These are phyloP conservation scores for Pezicula radicicola DNA, from an alignment of 2,329 filamentous ascomycete genomes.

Conservation along the genomic window DNA sequence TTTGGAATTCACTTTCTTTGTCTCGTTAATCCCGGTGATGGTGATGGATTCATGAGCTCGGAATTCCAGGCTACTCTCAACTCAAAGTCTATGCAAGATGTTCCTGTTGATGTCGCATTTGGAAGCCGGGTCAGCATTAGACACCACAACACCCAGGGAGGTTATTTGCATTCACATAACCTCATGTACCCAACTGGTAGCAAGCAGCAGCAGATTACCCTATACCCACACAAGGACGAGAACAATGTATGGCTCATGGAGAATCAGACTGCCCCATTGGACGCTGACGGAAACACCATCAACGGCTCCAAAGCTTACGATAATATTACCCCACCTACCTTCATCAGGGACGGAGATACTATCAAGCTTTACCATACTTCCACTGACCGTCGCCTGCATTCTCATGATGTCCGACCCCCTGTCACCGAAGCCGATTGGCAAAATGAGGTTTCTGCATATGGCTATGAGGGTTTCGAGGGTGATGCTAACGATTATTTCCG, in stretches of 20 bases:
- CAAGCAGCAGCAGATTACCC: conserved; percentile 97
- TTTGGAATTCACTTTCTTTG: conserved; percentile 96
- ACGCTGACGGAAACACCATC: conserved; percentile 70
- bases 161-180: conserved; percentile 93
- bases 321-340: conserved; percentile 58
- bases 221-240: conserved; percentile 98
- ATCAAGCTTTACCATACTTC: conserved; percentile 80
- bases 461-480: conserved; percentile 93
- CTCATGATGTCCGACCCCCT: conserved; percentile 87
- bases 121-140: conserved; percentile 84
- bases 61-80: conserved; percentile 98
- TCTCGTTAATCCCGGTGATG: conserved; percentile 91
- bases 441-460: conserved; percentile 94
- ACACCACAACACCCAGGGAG: conserved; percentile 96
- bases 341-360: conserved; percentile 76
- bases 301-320: conserved; percentile 86
- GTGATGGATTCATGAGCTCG: conserved; percentile 99
- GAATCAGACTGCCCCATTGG: conserved; percentile 91
- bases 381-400: conserved; percentile 89
- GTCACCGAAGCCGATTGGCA: conserved; percentile 91
- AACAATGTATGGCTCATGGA: conserved; percentile 95
- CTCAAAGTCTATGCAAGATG: conserved; percentile 93
- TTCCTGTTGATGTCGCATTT: conserved; percentile 85
- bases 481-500: conserved; percentile 97
- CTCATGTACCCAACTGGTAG: conserved; percentile 98